A percentile compares a stretch with the other conserved stretches of the same genome.
Evolutionary conservation across 441 rosid species (phyloP).

Genomic region (Manihot esculenta): DNA sequence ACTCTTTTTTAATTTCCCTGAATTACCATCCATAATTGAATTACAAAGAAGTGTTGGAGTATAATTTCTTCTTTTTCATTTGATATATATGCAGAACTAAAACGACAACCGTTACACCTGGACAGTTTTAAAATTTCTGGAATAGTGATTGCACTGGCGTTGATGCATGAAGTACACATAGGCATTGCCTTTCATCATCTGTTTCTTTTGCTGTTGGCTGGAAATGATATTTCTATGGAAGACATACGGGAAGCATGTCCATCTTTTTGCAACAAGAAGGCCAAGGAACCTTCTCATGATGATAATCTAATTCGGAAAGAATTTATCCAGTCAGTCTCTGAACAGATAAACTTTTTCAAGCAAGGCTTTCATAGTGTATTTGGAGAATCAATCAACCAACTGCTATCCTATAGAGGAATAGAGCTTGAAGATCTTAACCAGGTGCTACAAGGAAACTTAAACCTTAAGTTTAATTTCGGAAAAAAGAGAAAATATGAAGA

Average conservation of each 20-base stretch:
- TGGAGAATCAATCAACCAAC: not conserved
- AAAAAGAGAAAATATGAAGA: conserved; percentile 14
- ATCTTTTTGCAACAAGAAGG: not conserved
- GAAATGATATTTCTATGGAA: not conserved
- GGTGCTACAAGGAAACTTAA: not conserved
- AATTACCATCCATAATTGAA: no score
- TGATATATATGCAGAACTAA: not conserved
- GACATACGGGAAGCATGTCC: not conserved
- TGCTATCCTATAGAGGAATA: not conserved
- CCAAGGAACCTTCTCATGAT: no score
- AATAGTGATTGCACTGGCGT: not conserved
- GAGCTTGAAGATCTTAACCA: not conserved
- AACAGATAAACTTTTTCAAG: not conserved
- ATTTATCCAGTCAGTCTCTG: not conserved
- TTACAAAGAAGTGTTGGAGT: not conserved
- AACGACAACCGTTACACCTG: not conserved
- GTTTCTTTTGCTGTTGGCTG: not conserved
- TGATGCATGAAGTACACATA: not conserved
- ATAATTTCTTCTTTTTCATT: not conserved
- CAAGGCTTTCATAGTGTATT: not conserved
- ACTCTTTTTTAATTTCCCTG: conserved; percentile 50
- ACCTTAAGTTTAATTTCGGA: no score
- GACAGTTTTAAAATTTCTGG: not conserved
- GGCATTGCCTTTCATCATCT: not conserved
- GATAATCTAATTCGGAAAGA: no score